Evolutionary conservation across 2,329 filamentous ascomycete species (phyloP).

Genomic region (Fusarium sp.): DNA sequence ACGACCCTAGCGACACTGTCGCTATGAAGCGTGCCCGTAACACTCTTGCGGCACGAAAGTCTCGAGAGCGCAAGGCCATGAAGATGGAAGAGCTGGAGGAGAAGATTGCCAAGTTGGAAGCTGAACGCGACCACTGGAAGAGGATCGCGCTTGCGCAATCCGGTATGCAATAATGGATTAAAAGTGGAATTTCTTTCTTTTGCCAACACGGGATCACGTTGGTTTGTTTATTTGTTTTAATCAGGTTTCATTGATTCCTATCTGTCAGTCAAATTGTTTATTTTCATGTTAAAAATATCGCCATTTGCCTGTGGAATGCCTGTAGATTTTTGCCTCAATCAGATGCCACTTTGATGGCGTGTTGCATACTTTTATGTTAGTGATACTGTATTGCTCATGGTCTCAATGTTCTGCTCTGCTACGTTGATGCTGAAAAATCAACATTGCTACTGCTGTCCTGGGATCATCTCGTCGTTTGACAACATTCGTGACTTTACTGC

Average conservation of each 20-base stretch:
- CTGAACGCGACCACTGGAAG: slow-evolving; percentile 76
- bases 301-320: background rate
- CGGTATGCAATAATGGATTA: slow-evolving; percentile 51
- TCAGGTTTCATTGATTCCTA: slow-evolving; percentile 30
- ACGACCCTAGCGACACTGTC: slow-evolving; percentile 79
- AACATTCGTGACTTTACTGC: background rate
- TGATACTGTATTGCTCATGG: too few species aligned
- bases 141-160: slow-evolving; percentile 62
- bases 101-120: slow-evolving; percentile 76
- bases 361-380: too few species aligned
- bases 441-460: too few species aligned
- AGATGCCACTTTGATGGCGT: too few species aligned
- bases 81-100: slow-evolving; percentile 81
- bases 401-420: too few species aligned
- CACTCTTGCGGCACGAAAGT: slow-evolving; percentile 93
- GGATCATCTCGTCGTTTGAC: background rate
- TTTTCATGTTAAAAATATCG: background rate
- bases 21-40: slow-evolving; percentile 95
- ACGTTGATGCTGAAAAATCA: too few species aligned
- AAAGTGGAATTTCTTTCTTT: slow-evolving; percentile 52
- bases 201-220: slow-evolving; percentile 40
- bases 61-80: slow-evolving; percentile 85
- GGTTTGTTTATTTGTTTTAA: slow-evolving; percentile 37
- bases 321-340: background rate
- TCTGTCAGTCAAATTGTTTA: slow-evolving; percentile 24